A percentile compares a stretch with the other conserved stretches of the same genome.
Evolutionary conservation across 768 basidiomycete species (phyloP).

Genomic region (Amanita pallidorosea): DNA sequence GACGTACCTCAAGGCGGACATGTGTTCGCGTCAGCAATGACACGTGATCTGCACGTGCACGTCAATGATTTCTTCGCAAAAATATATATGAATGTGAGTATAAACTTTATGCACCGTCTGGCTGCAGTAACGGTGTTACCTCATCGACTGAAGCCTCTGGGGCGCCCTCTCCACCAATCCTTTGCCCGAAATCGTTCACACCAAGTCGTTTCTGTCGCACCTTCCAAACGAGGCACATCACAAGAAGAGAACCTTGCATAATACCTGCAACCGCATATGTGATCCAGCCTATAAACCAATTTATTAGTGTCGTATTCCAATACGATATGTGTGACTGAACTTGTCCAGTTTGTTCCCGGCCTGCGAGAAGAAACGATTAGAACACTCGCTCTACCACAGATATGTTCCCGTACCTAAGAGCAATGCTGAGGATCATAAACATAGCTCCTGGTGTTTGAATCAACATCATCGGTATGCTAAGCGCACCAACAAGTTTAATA

Average conservation of each 20-base stretch:
- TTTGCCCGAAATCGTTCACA: slow-evolving; percentile 84
- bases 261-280: slow-evolving; percentile 73
- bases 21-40: slow-evolving; percentile 2
- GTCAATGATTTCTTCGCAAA: no score
- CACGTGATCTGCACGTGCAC: slow-evolving; percentile 1
- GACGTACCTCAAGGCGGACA: slow-evolving; percentile 3
- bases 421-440: slow-evolving; percentile 79
- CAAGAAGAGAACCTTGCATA: slow-evolving; percentile 74
- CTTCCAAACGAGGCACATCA: slow-evolving; percentile 85
- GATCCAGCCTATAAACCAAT: slow-evolving; percentile 49
- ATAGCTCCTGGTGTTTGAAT: slow-evolving; percentile 89
- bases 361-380: slow-evolving; percentile 19
- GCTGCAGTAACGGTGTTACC: background rate
- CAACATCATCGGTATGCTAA: slow-evolving; percentile 93
- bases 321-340: slow-evolving; percentile 20
- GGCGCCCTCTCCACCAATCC: slow-evolving; percentile 11
- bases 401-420: slow-evolving; percentile 36
- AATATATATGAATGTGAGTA: no score
- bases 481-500: slow-evolving; percentile 75
- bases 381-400: slow-evolving; percentile 1
- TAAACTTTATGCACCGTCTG: background rate
- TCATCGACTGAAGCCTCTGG: background rate
- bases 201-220: slow-evolving; percentile 60
- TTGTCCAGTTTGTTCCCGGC: slow-evolving; percentile 80
- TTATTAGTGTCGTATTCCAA: background rate